phyloP scores from a whole-genome alignment of 371 early-diverging fungal genomes.

The Saksenaea oblongispora region DNA sequence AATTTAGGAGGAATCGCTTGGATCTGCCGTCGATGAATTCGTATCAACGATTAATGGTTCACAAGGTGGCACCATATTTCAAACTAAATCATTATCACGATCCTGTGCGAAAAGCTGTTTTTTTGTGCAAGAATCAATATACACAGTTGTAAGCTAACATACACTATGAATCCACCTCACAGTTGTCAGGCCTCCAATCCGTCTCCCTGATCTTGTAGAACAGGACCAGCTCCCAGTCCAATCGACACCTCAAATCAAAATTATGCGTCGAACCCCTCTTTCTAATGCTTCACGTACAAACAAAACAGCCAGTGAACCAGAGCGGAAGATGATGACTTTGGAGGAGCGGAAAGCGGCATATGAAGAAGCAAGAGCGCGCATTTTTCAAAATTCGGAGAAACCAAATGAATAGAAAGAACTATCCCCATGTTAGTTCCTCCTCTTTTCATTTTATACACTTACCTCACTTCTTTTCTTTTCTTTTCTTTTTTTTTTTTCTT shows the following conservation, averaged over 20 bases:
- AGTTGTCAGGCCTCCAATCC: conserved; percentile 24
- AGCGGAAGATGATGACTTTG: conserved; percentile 41
- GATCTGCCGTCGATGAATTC: conserved; percentile 62
- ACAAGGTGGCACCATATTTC: conserved; percentile 59
- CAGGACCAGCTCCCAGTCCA: conserved; percentile 15
- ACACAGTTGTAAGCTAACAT: conserved; percentile 1
- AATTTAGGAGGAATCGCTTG: conserved; percentile 39
- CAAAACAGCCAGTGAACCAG: conserved; percentile 23
- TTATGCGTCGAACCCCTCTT: conserved; percentile 18
- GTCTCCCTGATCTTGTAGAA: conserved; percentile 32
- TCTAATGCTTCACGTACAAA: conserved; percentile 17
- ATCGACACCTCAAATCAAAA: conserved; percentile 12
- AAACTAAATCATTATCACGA: conserved; percentile 54
- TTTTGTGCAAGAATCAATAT: conserved; percentile 42
- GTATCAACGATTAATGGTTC: conserved; percentile 63
- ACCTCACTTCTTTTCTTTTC: too few relatives aligned
- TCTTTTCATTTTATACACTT: background rate
- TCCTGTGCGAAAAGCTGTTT: conserved; percentile 42
- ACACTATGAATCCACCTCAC: background rate
- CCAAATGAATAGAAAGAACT: background rate
- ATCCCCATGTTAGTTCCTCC: background rate
- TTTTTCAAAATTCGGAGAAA: conserved; percentile 50
- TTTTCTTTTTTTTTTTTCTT: background rate
- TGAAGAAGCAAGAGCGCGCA: conserved; percentile 59
- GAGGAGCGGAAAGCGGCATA: conserved; percentile 63